Conservation (phyloP, 106 monocot genomes). For the Iris macrosiphon region DNA sequence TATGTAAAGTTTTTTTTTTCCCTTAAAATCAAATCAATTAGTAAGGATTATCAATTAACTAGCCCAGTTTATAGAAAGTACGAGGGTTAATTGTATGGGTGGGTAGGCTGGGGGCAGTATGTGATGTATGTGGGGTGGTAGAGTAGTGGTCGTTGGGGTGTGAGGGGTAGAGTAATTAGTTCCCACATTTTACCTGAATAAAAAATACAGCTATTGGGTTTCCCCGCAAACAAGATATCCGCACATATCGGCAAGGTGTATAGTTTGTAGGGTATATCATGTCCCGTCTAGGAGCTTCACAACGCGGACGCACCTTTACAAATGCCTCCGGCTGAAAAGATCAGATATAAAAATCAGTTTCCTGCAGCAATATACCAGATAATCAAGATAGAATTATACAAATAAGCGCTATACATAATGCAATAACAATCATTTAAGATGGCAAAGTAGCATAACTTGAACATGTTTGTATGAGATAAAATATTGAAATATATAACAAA, state of each 20-base stretch:
- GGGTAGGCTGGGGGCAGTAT: too few species aligned
- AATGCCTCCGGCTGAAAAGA: constrained; percentile 86
- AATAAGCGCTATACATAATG: not conserved
- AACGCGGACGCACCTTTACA: constrained; percentile 83
- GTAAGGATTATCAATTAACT: too few species aligned
- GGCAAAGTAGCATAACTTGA: not conserved
- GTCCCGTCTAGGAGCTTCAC: constrained; percentile 96
- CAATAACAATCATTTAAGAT: not conserved
- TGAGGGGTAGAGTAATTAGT: not conserved
- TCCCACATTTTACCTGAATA: constrained; percentile 76
- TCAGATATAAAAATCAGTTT: not conserved
- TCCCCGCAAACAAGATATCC: constrained; percentile 90
- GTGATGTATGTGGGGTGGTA: too few species aligned
- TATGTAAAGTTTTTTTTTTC: too few species aligned
- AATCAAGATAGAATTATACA: too few species aligned
- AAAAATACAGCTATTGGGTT: constrained; percentile 97
- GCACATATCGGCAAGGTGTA: constrained; percentile 86
- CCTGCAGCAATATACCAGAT: too few species aligned
- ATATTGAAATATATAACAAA: too few species aligned
- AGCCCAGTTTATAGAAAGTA: too few species aligned
- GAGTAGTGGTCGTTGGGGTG: too few species aligned
- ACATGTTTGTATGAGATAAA: not conserved
- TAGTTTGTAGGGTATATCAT: constrained; percentile 86
- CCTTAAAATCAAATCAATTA: too few species aligned
- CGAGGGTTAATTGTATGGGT: too few species aligned